Evolutionary conservation across 1,284 basidiomycete genomes (phyloP).

Genomic region (Baeospora myosura): DNA sequence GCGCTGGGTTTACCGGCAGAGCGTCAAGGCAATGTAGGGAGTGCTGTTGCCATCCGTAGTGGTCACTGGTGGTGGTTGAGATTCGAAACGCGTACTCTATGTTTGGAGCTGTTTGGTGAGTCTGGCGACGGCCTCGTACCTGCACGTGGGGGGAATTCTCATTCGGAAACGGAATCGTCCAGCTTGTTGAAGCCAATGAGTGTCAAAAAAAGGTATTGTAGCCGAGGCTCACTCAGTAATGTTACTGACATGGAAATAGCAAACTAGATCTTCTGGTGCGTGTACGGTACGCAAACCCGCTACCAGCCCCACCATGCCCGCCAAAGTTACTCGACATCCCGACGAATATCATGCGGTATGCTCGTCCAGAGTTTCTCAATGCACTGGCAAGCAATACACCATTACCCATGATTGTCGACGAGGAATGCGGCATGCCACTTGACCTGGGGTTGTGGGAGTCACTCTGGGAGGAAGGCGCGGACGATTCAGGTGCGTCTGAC

Average conservation of each 20-base stretch:
- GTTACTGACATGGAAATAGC: conserved; percentile 22
- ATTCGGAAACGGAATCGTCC: too few relatives aligned
- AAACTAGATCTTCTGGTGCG: conserved; percentile 87
- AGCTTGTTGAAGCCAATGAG: too few relatives aligned
- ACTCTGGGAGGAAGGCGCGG: conserved; percentile 72
- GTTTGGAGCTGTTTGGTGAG: too few relatives aligned
- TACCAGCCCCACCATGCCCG: conserved; percentile 90
- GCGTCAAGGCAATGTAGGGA: too few relatives aligned
- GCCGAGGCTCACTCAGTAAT: background rate
- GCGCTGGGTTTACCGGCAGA: too few relatives aligned
- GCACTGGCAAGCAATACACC: conserved; percentile 73
- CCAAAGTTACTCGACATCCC: conserved; percentile 87
- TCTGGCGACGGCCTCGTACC: too few relatives aligned
- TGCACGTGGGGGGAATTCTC: too few relatives aligned
- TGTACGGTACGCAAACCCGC: conserved; percentile 87
- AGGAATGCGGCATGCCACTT: conserved; percentile 90
- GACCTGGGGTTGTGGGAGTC: conserved; percentile 79
- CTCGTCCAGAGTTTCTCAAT: conserved; percentile 76
- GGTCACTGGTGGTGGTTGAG: too few relatives aligned
- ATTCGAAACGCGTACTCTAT: too few relatives aligned
- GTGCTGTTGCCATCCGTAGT: too few relatives aligned
- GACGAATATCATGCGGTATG: conserved; percentile 81
- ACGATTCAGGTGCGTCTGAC: conserved; percentile 54
- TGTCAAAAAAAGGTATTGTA: conserved; percentile 18
- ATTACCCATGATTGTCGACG: conserved; percentile 89